A percentile compares a stretch with the other conserved stretches of the same genome.
phyloP scores from a whole-genome alignment of 2,329 filamentous ascomycete genomes.

The Fusarium bactridioides region DNA sequence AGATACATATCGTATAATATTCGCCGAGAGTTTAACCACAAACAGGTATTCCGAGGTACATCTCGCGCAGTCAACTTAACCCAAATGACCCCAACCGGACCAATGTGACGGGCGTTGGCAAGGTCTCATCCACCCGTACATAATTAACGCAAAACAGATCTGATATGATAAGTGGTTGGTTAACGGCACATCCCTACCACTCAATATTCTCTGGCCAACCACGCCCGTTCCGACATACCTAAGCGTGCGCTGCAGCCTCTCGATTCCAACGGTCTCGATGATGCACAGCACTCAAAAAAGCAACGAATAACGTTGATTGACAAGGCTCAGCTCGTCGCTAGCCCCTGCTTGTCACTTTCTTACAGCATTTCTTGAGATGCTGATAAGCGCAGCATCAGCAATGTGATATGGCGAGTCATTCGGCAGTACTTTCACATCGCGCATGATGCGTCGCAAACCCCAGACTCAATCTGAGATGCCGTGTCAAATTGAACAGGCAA shows the following conservation, averaged over 20 bases:
- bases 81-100: not conserved
- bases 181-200: constrained; percentile 32
- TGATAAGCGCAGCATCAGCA: constrained; percentile 5
- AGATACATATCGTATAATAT: constrained; percentile 14
- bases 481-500: not conserved
- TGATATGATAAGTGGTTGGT: constrained; percentile 20
- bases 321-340: constrained; percentile 15
- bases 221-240: constrained; percentile 19
- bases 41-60: constrained; percentile 7
- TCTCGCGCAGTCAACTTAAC: constrained; percentile 1
- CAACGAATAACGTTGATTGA: constrained; percentile 10
- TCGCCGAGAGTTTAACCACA: constrained; percentile 28
- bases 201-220: constrained; percentile 17
- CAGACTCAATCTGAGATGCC: constrained; percentile 21
- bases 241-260: constrained; percentile 37
- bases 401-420: constrained; percentile 17
- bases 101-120: constrained; percentile 11
- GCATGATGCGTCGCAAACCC: constrained; percentile 19
- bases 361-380: not conserved
- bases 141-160: constrained; percentile 28
- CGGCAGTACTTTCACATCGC: constrained; percentile 5
- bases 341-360: not conserved
- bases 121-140: constrained; percentile 1
- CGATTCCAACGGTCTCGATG: constrained; percentile 37
- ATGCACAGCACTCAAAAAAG: constrained; percentile 37